Evolutionary conservation across 2,329 filamentous ascomycete genomes (phyloP), one percentile per base, ranked within the genome.

Genomic region (Chrysosporium queenslandicum): DNA sequence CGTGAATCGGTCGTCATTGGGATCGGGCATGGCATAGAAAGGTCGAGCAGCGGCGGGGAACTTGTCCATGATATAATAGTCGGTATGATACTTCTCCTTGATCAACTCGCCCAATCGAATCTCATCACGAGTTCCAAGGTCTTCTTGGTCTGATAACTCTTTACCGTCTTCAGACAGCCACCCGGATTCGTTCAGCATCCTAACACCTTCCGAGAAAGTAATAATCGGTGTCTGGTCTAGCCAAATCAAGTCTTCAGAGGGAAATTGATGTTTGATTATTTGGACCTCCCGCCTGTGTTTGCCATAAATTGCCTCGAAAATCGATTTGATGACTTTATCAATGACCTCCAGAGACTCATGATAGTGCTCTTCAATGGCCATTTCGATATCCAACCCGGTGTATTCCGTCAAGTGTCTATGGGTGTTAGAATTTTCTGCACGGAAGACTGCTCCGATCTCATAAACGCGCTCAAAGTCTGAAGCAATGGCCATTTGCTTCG

Each of bases 371-470:
- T 89, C 84, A 57, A 96, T 87, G 2, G 83, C 79, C 91, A 96
- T 96, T 65, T 96, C 90, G 16, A 96, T 69, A 76, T 96, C 90
- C 27, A 96, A 75, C 52, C 90, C 90, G 3, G 89, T 96, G 66
- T 94, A 96, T 67, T 96, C 90, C 0, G 90, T 95, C 75, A 96
- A 75, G 66, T 96, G 90, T 34, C 90, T 83, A 63, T 95, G 90
- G 0, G 90, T 96, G 68, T 96, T 96, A 64, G 87, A 94, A 72
- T 96, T 94, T 66, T 96, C 90, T 0, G 90, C 90, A 59, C 90
- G 82, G 76, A 96, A 96, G 5, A 96, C 89, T 1, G 87, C 83
- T 14, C 87, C 87, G 58, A 92, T 83, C 66, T 96, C 90, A 63
- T 91, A 96, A 5, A 96, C 90, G 47, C 83, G 82, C 53, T 85